Percentiles rank a stretch among this genome's conserved stretches.
phyloP scores from a whole-genome alignment of 306 rosid genomes.

The Pueraria montana region DNA sequence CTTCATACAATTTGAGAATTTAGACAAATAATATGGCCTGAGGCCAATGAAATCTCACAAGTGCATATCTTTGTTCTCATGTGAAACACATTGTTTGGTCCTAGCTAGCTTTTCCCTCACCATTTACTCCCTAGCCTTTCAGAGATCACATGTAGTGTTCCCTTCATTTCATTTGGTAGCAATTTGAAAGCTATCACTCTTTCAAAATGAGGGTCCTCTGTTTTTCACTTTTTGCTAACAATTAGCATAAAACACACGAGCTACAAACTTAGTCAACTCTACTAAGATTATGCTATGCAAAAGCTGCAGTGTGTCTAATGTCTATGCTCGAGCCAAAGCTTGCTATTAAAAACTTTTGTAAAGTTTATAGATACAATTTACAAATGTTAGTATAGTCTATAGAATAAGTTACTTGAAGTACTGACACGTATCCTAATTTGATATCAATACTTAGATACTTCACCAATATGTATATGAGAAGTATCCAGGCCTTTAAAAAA shows the following conservation, averaged over 20 bases:
- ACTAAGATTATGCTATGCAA: neutral
- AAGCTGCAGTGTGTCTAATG: neutral
- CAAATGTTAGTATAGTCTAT: neutral
- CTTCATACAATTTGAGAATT: neutral
- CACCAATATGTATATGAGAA: neutral
- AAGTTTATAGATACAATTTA: neutral
- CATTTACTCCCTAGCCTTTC: neutral
- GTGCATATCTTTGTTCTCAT: slow-evolving; percentile 9
- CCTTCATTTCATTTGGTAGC: slow-evolving; percentile 15
- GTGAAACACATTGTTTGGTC: slow-evolving; percentile 23
- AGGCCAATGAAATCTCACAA: neutral
- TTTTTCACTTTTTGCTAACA: neutral
- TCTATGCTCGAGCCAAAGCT: neutral
- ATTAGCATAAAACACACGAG: neutral
- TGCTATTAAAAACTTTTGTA: neutral
- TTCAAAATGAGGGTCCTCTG: neutral
- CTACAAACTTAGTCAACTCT: neutral
- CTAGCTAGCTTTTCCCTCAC: neutral
- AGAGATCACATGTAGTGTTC: slow-evolving; percentile 9
- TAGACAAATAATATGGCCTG: neutral
- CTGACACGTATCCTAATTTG: neutral
- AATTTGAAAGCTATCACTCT: neutral
- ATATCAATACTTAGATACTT: too few relatives aligned
- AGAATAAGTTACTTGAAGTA: neutral
- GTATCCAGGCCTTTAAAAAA: neutral